A percentile compares a stretch with the other conserved stretches of the same genome.
These are phyloP conservation scores for Naganishia vishniacii DNA, from an alignment of 768 basidiomycete genomes.

Conservation along the genomic window DNA sequence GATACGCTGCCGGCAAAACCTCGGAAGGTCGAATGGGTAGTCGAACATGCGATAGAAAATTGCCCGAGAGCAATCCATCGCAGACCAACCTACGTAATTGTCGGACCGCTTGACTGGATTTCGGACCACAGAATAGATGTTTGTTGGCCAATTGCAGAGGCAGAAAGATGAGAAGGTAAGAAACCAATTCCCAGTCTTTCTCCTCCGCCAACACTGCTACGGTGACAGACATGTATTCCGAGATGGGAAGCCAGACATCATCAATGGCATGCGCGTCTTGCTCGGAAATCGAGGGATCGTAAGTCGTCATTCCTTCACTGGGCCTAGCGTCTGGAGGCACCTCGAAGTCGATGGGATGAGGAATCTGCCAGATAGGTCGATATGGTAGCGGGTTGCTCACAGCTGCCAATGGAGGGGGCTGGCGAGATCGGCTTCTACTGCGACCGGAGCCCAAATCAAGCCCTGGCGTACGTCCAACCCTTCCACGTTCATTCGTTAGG, in stretches of 20 bases:
- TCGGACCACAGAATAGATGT: conserved; percentile 89
- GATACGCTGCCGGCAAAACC: conserved; percentile 79
- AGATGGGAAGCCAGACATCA: conserved; percentile 60
- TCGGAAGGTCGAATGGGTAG: conserved; percentile 62
- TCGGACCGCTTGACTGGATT: conserved; percentile 61
- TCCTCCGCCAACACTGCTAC: conserved; percentile 66
- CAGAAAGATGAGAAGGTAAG: conserved; percentile 83
- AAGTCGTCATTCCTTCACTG: conserved; percentile 50
- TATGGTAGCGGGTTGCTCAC: conserved; percentile 48
- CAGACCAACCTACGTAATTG: conserved; percentile 65
- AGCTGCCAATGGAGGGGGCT: conserved; percentile 28
- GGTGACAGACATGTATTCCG: conserved; percentile 64
- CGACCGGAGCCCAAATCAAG: conserved; percentile 29
- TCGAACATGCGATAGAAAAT: conserved; percentile 54
- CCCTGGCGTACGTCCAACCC: conserved; percentile 21
- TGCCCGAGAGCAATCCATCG: conserved; percentile 58
- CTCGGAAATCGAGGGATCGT: conserved; percentile 42
- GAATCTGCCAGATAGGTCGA: conserved; percentile 54
- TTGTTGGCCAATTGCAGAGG: conserved; percentile 90
- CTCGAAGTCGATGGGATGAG: conserved; percentile 41
- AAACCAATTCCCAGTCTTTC: conserved; percentile 84
- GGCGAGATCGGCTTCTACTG: conserved; percentile 45
- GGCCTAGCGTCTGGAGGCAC: conserved; percentile 54
- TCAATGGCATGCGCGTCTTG: conserved; percentile 33
- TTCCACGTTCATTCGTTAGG: conserved; percentile 32